Conservation (phyloP, 2,329 filamentous ascomycete species). For the Monilinia laxa region DNA sequence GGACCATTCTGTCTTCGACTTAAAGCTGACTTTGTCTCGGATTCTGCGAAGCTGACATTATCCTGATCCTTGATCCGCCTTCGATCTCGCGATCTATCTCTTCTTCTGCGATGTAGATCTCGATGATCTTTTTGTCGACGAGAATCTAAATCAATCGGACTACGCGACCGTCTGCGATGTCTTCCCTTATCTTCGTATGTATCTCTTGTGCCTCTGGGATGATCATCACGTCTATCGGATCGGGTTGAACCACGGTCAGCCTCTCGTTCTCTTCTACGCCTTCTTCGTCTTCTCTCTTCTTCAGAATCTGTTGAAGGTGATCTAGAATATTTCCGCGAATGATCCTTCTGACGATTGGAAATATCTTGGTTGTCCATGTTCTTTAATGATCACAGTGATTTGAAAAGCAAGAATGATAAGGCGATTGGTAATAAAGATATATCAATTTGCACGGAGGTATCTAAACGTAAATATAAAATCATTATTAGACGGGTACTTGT, state of each 20-base stretch:
- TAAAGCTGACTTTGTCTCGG: slow-evolving; percentile 14
- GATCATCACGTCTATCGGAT: slow-evolving; percentile 20
- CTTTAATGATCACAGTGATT: neutral
- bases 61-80: slow-evolving; percentile 28
- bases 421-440: neutral
- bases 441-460: neutral
- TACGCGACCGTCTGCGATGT: slow-evolving; percentile 37
- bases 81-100: slow-evolving; percentile 35
- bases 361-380: slow-evolving; percentile 30
- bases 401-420: neutral
- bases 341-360: slow-evolving; percentile 27
- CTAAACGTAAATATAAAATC: neutral
- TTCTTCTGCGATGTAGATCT: slow-evolving; percentile 33
- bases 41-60: neutral
- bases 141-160: slow-evolving; percentile 31
- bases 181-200: slow-evolving; percentile 30
- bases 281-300: slow-evolving; percentile 35
- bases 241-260: slow-evolving; percentile 19
- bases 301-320: slow-evolving; percentile 37
- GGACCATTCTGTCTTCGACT: slow-evolving; percentile 46
- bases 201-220: slow-evolving; percentile 25
- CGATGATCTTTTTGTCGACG: slow-evolving; percentile 30
- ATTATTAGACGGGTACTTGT: too few relatives aligned
- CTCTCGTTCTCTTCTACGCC: slow-evolving; percentile 33
- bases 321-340: slow-evolving; percentile 29